Evolutionary conservation across 139 green algal species (phyloP), one percentile per base, ranked within the genome.

Genomic region (Auxenochlorella pyrenoidosa): DNA sequence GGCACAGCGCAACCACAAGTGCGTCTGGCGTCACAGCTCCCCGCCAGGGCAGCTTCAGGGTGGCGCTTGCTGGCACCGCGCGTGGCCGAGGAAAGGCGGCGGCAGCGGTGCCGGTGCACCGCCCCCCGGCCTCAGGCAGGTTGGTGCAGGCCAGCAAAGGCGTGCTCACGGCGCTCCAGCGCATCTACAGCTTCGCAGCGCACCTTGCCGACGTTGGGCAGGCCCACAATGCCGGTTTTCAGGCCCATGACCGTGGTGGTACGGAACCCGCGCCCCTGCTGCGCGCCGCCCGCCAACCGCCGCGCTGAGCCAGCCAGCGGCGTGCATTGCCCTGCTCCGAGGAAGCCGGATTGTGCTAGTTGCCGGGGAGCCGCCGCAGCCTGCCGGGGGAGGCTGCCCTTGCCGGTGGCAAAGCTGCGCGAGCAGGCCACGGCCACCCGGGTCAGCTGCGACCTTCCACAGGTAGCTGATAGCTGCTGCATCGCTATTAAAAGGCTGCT

Each of bases 151-250:
- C n/a, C 68, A 75, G 16, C 16, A 4, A 24, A 63, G 16, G 54
- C 54, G 18, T 13, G 16, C 54, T 24, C 70, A 54, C 10, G 47
- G 47, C 47, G 47, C 47, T 6, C 47, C 10, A 10, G 47, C 47
- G 47, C 47, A 54, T 54, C 47, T 10, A 54, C 8, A 54, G 47
- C 47, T 54, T 54, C 47, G 47, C 47, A 54, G 8, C 47, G 28
- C 79, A 96, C 94, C 94, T 99, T 99, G 84, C 98, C 98, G 3
- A 99, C 98, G 88, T 99, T 99, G 40, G 97, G 97, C 21, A 99
- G 93, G 2, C 98, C 98, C 34, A 99, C 97, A 75, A 99, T 99
- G 60, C 97, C 98, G 43, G 94, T 96, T 71, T 95, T 93, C 30
- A 98, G 89, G 16, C 81, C 88, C 88, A 92, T 91, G 32, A 72